Percentiles rank a stretch among this genome's conserved stretches.
These are phyloP conservation scores for Rhododendron vialii DNA, from an alignment of 148 eudicot species.

Conservation along the genomic window DNA sequence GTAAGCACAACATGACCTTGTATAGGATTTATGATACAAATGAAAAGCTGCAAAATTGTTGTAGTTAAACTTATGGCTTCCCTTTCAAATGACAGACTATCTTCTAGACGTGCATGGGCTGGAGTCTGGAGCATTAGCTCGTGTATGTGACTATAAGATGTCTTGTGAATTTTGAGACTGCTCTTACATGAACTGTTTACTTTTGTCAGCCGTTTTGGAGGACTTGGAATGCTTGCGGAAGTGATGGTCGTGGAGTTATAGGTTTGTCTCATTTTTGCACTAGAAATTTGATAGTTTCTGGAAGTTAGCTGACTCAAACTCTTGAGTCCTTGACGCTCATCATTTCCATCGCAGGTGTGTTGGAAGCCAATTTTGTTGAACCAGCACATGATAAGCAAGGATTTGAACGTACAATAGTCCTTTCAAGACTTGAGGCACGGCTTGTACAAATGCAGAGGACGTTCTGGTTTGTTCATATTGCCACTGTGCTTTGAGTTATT, in stretches of 20 bases:
- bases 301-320: background rate
- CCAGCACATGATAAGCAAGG: conserved; percentile 99
- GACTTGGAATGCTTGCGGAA: conserved; percentile 96
- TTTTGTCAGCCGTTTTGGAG: conserved; percentile 91
- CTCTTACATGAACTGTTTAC: conserved; percentile 1
- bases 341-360: conserved; percentile 51
- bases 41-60: background rate
- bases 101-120: background rate
- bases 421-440: conserved; percentile 73
- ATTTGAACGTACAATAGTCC: conserved; percentile 90
- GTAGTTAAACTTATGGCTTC: background rate
- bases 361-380: conserved; percentile 97
- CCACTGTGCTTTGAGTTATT: conserved; percentile 8
- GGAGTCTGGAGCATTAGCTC: background rate
- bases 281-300: background rate
- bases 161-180: background rate
- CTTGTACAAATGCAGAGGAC: conserved; percentile 66
- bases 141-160: background rate
- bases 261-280: conserved; percentile 33
- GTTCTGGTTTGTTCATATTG: conserved; percentile 57
- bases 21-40: background rate
- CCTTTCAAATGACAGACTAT: background rate
- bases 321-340: conserved; percentile 5
- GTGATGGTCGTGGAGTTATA: conserved; percentile 98
- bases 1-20: background rate